Evolutionary conservation across 2,329 filamentous ascomycete genomes (phyloP).

Genomic region (Beauveria pseudobassiana): DNA sequence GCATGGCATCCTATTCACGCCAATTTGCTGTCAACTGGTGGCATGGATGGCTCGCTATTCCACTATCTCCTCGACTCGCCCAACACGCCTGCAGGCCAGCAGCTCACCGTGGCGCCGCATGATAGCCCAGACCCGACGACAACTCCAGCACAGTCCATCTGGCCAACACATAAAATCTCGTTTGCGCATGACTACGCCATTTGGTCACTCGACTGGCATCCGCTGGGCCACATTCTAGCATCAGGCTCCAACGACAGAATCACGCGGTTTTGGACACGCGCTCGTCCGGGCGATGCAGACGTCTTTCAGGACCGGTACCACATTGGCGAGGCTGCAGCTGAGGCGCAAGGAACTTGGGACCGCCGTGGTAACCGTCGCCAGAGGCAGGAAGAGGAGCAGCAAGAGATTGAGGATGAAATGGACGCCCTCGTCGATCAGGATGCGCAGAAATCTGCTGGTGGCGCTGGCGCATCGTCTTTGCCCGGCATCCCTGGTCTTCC

Average conservation of each 20-base stretch:
- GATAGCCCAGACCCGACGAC: conserved; percentile 74
- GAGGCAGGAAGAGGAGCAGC: conserved; percentile 85
- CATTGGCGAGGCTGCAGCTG: conserved; percentile 86
- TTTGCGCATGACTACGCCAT: conserved; percentile 92
- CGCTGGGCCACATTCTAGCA: conserved; percentile 87
- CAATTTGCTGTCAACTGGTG: conserved; percentile 82
- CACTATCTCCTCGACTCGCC: conserved; percentile 96
- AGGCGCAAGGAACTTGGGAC: conserved; percentile 92
- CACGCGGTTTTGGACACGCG: conserved; percentile 92
- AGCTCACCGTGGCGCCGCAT: conserved; percentile 71
- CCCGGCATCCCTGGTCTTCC: conserved; percentile 54
- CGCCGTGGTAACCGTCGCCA: conserved; percentile 69
- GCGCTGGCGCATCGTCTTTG: conserved; percentile 26
- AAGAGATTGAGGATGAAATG: conserved; percentile 86
- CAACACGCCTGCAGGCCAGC: conserved; percentile 69
- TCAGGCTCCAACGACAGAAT: conserved; percentile 95
- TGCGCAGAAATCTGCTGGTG: conserved; percentile 44
- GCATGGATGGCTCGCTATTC: conserved; percentile 79
- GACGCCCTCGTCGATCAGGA: conserved; percentile 88
- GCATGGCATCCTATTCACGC: conserved; percentile 92
- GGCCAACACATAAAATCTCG: conserved; percentile 78
- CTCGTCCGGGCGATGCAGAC: conserved; percentile 78
- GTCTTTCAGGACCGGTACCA: conserved; percentile 89
- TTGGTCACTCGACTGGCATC: conserved; percentile 98
- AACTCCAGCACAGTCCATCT: conserved; percentile 81